These are phyloP conservation scores for Microdochium bolleyi DNA, from an alignment of 2,329 filamentous ascomycete species.

Conservation along the genomic window DNA sequence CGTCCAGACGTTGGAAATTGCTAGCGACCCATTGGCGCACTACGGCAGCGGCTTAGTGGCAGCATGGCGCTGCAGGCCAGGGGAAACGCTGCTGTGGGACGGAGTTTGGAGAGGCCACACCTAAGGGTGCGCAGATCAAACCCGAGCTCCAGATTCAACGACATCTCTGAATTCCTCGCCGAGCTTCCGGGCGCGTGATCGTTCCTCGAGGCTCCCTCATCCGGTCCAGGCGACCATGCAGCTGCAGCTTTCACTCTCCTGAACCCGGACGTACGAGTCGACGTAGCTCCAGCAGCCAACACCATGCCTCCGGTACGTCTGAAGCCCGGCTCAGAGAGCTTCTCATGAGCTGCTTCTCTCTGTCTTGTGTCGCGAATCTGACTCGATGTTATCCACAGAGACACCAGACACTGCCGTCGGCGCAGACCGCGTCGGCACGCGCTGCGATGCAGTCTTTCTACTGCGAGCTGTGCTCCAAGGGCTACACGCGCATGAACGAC, in stretches of 20 bases:
- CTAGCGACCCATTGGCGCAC: background rate
- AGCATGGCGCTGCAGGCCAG: background rate
- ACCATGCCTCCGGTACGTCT: conserved; percentile 49
- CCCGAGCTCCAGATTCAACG: background rate
- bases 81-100: background rate
- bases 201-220: background rate
- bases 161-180: background rate
- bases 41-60: background rate
- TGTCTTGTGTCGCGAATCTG: background rate
- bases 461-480: conserved; percentile 84
- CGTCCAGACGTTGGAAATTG: background rate
- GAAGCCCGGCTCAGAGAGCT: conserved; percentile 37
- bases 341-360: conserved; percentile 21
- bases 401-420: conserved; percentile 49
- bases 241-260: background rate
- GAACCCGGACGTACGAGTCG: background rate
- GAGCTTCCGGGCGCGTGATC: background rate
- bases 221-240: background rate
- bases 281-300: conserved; percentile 1
- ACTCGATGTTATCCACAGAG: conserved; percentile 25
- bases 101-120: background rate
- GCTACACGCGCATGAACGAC: conserved; percentile 90
- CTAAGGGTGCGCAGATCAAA: background rate
- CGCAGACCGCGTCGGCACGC: conserved; percentile 57
- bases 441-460: conserved; percentile 76